Evolutionary conservation across 192 early-diverging fungal genomes (phyloP).

Genomic region (Dissophora globulifera): DNA sequence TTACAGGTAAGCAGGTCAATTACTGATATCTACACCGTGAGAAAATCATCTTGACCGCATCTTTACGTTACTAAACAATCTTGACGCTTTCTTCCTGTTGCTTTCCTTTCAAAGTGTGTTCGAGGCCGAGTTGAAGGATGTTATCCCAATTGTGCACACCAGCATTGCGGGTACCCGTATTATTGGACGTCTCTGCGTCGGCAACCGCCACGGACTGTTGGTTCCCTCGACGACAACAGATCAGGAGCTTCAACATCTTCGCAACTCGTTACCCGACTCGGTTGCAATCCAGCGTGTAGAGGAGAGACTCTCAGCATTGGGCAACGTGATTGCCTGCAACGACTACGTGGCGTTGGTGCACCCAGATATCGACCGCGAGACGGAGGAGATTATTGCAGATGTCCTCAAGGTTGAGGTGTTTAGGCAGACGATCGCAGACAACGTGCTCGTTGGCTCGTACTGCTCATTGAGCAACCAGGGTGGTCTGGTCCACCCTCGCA

Average conservation of each 20-base stretch:
- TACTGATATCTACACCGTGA: too few species aligned
- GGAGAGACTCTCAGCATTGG: constrained; percentile 96
- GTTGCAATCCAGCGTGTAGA: constrained; percentile 97
- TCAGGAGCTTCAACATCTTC: constrained; percentile 96
- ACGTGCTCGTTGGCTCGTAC: constrained; percentile 96
- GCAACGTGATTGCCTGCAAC: constrained; percentile 99
- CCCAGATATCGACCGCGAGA: constrained; percentile 98
- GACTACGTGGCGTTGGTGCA: constrained; percentile 99
- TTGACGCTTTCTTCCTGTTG: neutral
- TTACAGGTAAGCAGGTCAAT: too few species aligned
- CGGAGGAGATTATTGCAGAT: constrained; percentile 99
- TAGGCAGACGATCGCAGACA: constrained; percentile 97
- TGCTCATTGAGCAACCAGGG: constrained; percentile 98
- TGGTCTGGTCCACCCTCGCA: constrained; percentile 94
- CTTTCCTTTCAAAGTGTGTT: constrained; percentile 73
- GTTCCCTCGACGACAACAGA: constrained; percentile 97
- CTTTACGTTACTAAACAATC: too few species aligned
- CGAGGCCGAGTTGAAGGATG: constrained; percentile 94
- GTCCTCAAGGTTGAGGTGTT: constrained; percentile 98
- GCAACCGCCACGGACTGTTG: constrained; percentile 94
- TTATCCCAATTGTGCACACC: constrained; percentile 96
- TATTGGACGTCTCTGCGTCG: constrained; percentile 92
- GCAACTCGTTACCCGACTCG: constrained; percentile 94
- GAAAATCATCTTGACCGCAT: too few species aligned
- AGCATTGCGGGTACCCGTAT: constrained; percentile 98